Percentiles rank a stretch among this genome's conserved stretches.
These are phyloP conservation scores for Aureobasidium sp. DNA, from an alignment of 2,329 filamentous ascomycete genomes.

Conservation along the genomic window DNA sequence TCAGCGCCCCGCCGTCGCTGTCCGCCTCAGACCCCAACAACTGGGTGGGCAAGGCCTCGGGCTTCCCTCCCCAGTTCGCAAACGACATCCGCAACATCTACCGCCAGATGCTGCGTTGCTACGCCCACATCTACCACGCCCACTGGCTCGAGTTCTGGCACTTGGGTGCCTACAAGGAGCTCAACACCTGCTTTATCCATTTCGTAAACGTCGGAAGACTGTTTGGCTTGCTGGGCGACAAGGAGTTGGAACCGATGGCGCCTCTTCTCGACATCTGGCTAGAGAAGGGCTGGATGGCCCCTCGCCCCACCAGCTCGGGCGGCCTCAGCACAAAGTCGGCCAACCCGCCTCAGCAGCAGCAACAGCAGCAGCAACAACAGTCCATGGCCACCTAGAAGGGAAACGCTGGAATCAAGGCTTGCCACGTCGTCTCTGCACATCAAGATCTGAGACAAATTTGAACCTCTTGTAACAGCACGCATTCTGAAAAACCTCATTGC, in stretches of 20 bases:
- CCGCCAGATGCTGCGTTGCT: constrained; percentile 47
- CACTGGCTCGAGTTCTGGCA: constrained; percentile 46
- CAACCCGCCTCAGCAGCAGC: background rate
- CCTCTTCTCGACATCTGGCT: constrained; percentile 88
- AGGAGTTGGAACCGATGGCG: constrained; percentile 93
- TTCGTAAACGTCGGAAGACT: constrained; percentile 62
- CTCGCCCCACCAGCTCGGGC: constrained; percentile 27
- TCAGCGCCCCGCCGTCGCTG: constrained; percentile 48
- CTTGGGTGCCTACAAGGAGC: constrained; percentile 38
- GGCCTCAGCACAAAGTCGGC: constrained; percentile 8
- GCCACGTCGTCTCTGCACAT: background rate
- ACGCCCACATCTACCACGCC: constrained; percentile 44
- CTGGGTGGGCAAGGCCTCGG: constrained; percentile 86
- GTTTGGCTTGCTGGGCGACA: constrained; percentile 66
- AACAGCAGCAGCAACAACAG: background rate
- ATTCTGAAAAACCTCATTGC: background rate
- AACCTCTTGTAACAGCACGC: background rate
- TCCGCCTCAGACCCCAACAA: constrained; percentile 49
- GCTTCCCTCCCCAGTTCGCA: constrained; percentile 46
- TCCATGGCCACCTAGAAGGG: background rate
- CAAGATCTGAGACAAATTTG: background rate
- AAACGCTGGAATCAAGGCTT: background rate
- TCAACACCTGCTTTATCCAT: constrained; percentile 46
- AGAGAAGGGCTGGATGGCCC: constrained; percentile 70
- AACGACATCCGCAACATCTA: constrained; percentile 69